phyloP scores from a whole-genome alignment of 1,139 yeast species.

The Candida neerlandica region DNA sequence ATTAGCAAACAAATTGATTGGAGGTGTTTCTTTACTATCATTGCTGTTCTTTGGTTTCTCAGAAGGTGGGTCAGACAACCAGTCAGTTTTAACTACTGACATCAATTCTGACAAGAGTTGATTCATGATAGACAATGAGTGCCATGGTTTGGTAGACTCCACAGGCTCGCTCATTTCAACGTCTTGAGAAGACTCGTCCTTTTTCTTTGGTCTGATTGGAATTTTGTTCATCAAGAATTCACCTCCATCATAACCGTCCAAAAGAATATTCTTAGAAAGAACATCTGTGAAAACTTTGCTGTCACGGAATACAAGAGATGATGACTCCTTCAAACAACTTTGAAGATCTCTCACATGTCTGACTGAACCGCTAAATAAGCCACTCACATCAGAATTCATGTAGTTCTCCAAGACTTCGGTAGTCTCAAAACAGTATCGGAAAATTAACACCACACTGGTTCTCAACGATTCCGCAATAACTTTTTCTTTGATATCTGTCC shows the following conservation, averaged over 20 bases:
- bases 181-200: conserved; percentile 25
- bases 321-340: conserved; percentile 55
- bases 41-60: conserved; percentile 19
- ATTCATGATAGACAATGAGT: conserved; percentile 63
- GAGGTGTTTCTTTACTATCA: conserved; percentile 19
- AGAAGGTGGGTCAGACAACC: conserved; percentile 40
- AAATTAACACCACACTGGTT: conserved; percentile 38
- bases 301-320: conserved; percentile 60
- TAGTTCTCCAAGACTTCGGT: conserved; percentile 49
- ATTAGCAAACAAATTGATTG: conserved; percentile 39
- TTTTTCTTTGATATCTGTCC: conserved; percentile 10
- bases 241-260: conserved; percentile 49
- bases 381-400: conserved; percentile 51
- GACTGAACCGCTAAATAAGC: conserved; percentile 28
- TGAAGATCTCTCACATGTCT: conserved; percentile 48
- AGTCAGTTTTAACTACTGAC: conserved; percentile 53
- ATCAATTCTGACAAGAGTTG: conserved; percentile 65
- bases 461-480: conserved; percentile 15
- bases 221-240: conserved; percentile 20
- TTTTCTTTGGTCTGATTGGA: conserved; percentile 20
- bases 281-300: conserved; percentile 58
- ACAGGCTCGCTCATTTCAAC: conserved; percentile 31
- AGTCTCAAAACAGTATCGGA: conserved; percentile 74
- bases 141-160: conserved; percentile 15
- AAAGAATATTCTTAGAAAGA: conserved; percentile 49